Evolutionary conservation across 805 yeast genomes (phyloP).

Genomic region (Barnettozyma botsteinii): DNA sequence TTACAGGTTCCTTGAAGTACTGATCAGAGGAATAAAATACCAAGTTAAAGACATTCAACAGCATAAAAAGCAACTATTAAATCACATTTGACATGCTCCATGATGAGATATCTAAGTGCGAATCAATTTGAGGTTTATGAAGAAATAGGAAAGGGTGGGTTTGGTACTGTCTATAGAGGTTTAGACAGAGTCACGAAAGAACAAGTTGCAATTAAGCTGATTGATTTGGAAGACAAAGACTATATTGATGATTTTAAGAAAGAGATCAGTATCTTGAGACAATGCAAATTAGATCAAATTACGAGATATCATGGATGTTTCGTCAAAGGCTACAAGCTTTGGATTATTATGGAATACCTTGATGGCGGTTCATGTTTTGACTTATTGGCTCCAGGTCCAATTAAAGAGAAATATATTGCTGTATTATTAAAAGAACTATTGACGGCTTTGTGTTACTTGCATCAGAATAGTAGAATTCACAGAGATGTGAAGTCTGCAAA

Average conservation of each 20-base stretch:
- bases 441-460: slow-evolving; percentile 63
- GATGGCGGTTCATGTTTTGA: slow-evolving; percentile 88
- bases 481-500: slow-evolving; percentile 95
- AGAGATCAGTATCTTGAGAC: slow-evolving; percentile 81
- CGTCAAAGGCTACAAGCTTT: slow-evolving; percentile 79
- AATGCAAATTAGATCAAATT: slow-evolving; percentile 74
- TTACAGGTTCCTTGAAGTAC: too few relatives aligned
- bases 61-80: neutral
- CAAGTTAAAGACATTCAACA: too few relatives aligned
- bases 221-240: slow-evolving; percentile 84
- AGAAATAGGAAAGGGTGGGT: slow-evolving; percentile 91
- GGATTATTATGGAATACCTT: slow-evolving; percentile 97
- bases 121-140: slow-evolving; percentile 49
- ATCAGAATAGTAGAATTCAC: slow-evolving; percentile 78
- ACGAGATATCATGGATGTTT: slow-evolving; percentile 88
- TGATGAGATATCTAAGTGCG: slow-evolving; percentile 25
- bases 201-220: slow-evolving; percentile 86
- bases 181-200: slow-evolving; percentile 60
- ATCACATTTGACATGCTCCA: neutral
- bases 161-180: slow-evolving; percentile 94
- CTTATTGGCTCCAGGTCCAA: slow-evolving; percentile 76
- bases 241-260: slow-evolving; percentile 91
- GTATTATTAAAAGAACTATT: slow-evolving; percentile 77
- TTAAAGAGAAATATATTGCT: slow-evolving; percentile 77
- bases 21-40: too few relatives aligned